Conservation (phyloP, 768 basidiomycete genomes). For the Pleurotus salmoneostramineus region DNA sequence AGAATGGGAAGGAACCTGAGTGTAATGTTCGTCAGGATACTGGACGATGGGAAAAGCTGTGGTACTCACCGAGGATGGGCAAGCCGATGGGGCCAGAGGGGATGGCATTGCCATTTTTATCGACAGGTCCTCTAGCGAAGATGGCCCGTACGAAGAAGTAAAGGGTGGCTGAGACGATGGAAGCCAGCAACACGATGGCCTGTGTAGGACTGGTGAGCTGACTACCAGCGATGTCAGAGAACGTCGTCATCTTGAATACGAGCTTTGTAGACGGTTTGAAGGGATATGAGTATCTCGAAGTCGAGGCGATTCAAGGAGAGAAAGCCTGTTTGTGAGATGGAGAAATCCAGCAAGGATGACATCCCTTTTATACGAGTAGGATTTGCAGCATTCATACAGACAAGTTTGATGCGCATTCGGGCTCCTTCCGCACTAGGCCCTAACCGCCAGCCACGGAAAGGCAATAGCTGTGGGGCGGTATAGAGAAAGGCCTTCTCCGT, state of each 20-base stretch:
- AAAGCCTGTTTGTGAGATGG: neutral
- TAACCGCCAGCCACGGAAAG: neutral
- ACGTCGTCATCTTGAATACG: neutral
- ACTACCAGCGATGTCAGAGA: conserved; percentile 4
- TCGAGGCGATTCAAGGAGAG: too few species aligned
- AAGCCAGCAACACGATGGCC: conserved; percentile 13
- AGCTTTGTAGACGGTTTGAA: too few species aligned
- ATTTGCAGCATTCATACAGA: neutral
- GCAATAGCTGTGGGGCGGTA: neutral
- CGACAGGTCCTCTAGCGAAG: conserved; percentile 1
- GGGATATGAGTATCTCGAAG: too few species aligned
- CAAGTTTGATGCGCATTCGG: too few species aligned
- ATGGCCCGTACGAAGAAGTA: conserved; percentile 13
- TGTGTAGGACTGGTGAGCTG: conserved; percentile 7
- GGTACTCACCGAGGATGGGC: conserved; percentile 18
- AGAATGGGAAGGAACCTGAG: conserved; percentile 32
- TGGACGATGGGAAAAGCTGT: too few species aligned
- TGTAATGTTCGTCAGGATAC: neutral
- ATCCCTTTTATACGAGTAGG: neutral
- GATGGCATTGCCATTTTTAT: conserved; percentile 15
- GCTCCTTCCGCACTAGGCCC: neutral
- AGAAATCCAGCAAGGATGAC: neutral
- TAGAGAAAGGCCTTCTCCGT: neutral
- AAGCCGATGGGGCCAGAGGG: conserved; percentile 19
- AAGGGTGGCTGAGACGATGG: conserved; percentile 19